A percentile compares a stretch with the other conserved stretches of the same genome.
Conservation (phyloP, 176 grass and related monocot species). For the Bolboschoenus planiculmis region DNA sequence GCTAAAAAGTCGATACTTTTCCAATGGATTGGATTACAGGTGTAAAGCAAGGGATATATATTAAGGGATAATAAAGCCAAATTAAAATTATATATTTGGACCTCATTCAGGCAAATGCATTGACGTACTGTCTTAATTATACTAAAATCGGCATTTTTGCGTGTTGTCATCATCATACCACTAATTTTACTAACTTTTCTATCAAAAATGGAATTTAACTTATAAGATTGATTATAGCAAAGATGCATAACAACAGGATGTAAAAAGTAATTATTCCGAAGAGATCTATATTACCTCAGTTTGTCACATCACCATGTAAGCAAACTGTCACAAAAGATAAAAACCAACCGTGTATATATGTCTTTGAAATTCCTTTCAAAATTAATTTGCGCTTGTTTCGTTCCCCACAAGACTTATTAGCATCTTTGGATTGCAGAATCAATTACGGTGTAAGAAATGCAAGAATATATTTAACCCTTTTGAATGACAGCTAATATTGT, state of each 20-base stretch:
- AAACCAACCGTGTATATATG: background rate
- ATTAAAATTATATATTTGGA: background rate
- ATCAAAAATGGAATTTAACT: background rate
- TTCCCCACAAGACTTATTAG: too few species aligned
- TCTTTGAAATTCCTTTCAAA: background rate
- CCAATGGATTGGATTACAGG: background rate
- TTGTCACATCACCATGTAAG: background rate
- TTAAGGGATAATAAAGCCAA: background rate
- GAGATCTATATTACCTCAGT: background rate
- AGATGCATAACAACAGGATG: background rate
- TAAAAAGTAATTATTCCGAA: background rate
- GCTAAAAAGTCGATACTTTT: background rate
- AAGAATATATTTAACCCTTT: too few species aligned
- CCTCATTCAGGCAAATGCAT: background rate
- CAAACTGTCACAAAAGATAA: background rate
- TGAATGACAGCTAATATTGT: too few species aligned
- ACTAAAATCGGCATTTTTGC: background rate
- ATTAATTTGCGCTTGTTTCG: background rate
- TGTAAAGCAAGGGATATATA: constrained; percentile 1
- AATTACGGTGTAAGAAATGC: too few species aligned
- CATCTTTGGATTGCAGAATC: too few species aligned
- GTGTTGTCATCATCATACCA: background rate
- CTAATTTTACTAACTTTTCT: background rate
- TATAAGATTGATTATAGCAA: background rate
- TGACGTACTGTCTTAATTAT: background rate